These are phyloP conservation scores for Acephala macrosclerotiorum DNA, from an alignment of 2,329 filamentous ascomycete species.

Conservation along the genomic window DNA sequence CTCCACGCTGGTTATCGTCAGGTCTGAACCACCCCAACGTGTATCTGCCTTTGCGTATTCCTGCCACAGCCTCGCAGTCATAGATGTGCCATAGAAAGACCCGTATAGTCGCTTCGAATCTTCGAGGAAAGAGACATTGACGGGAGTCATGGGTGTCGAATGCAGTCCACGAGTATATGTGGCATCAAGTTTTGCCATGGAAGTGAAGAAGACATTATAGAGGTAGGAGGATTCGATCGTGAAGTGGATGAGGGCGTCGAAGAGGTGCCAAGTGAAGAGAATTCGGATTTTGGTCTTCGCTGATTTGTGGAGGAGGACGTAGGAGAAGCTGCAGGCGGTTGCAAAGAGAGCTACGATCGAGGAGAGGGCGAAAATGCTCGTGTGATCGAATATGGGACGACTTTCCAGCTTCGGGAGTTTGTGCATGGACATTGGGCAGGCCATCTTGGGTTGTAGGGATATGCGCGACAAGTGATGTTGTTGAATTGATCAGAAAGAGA, in stretches of 20 bases:
- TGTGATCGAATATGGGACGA: background rate
- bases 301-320: background rate
- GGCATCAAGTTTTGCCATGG: constrained; percentile 9
- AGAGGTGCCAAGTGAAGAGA: constrained; percentile 96
- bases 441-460: background rate
- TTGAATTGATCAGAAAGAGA: background rate
- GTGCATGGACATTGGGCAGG: constrained; percentile 2
- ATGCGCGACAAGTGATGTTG: background rate
- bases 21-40: constrained; percentile 69
- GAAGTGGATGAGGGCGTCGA: constrained; percentile 91
- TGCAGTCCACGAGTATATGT: constrained; percentile 53
- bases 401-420: background rate
- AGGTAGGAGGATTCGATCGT: constrained; percentile 90
- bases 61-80: constrained; percentile 69
- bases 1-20: constrained; percentile 69
- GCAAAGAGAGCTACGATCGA: background rate
- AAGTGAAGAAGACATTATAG: constrained; percentile 90
- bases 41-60: constrained; percentile 71
- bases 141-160: constrained; percentile 40
- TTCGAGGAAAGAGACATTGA: constrained; percentile 54
- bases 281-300: constrained; percentile 58
- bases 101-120: constrained; percentile 60
- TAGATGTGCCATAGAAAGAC: constrained; percentile 60
- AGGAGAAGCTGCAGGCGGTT: background rate
- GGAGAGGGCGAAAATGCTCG: constrained; percentile 2